Evolutionary conservation across 2,329 filamentous ascomycete species (phyloP).

Genomic region (Aureobasidium sp.): DNA sequence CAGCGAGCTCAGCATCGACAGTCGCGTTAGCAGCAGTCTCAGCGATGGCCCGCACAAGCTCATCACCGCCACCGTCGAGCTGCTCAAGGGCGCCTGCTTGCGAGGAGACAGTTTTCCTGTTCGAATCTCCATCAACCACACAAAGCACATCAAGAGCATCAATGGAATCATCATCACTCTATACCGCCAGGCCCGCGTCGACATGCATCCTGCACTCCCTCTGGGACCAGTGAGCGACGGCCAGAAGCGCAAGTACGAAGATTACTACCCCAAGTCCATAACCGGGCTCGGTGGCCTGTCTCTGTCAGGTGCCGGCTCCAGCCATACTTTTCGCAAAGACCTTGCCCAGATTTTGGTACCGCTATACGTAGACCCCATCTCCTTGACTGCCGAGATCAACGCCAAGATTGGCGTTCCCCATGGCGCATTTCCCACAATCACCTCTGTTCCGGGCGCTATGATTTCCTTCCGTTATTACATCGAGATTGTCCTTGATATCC

Average conservation of each 20-base stretch:
- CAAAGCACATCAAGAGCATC: constrained; percentile 81
- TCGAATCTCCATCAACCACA: constrained; percentile 76
- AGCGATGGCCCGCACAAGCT: constrained; percentile 58
- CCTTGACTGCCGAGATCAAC: constrained; percentile 70
- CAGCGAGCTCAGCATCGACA: constrained; percentile 43
- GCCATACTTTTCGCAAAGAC: constrained; percentile 92
- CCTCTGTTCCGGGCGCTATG: constrained; percentile 82
- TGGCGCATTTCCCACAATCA: constrained; percentile 86
- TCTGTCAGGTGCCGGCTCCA: constrained; percentile 76
- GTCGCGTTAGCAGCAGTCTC: constrained; percentile 56
- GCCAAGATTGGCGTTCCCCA: constrained; percentile 81
- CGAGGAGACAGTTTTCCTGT: constrained; percentile 78
- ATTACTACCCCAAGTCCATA: constrained; percentile 79
- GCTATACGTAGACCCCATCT: constrained; percentile 76
- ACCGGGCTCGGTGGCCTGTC: constrained; percentile 83
- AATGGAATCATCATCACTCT: constrained; percentile 89
- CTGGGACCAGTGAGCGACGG: constrained; percentile 57
- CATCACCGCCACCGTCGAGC: constrained; percentile 79
- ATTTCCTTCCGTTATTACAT: constrained; percentile 92
- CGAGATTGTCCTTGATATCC: constrained; percentile 86
- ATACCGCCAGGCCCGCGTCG: constrained; percentile 84
- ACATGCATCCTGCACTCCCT: constrained; percentile 63
- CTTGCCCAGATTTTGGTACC: constrained; percentile 82
- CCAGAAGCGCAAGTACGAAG: constrained; percentile 66
- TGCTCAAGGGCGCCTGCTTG: constrained; percentile 74